Conservation (phyloP, 768 basidiomycete genomes). For the Saitozyma podzolica region DNA sequence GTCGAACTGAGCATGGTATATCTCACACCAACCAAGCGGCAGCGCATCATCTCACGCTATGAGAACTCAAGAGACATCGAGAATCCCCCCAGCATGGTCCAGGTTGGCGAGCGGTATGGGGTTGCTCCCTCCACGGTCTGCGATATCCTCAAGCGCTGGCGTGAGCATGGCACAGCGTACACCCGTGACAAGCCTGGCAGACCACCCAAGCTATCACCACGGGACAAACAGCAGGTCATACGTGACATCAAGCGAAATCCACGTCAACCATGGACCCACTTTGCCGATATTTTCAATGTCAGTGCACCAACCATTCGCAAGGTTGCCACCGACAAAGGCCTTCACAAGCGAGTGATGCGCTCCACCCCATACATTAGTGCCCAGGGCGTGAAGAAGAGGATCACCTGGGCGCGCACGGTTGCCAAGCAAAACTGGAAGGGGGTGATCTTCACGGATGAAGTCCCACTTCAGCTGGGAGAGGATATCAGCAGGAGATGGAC, state of each 20-base stretch:
- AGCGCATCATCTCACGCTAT: too few species aligned
- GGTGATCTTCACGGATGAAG: constrained; percentile 4
- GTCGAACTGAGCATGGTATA: too few species aligned
- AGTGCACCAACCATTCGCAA: neutral
- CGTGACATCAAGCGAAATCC: neutral
- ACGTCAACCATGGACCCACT: neutral
- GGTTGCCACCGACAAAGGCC: neutral
- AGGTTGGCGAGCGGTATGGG: too few species aligned
- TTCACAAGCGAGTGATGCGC: neutral
- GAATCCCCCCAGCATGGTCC: too few species aligned
- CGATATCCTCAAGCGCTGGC: too few species aligned
- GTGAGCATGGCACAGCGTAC: too few species aligned
- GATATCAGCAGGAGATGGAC: neutral
- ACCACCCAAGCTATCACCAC: neutral
- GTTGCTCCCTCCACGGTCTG: too few species aligned
- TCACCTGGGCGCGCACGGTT: neutral
- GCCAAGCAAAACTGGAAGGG: neutral
- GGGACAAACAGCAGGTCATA: neutral
- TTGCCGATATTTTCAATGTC: neutral
- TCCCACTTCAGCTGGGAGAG: neutral
- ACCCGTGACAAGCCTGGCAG: neutral
- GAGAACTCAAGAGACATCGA: too few species aligned
- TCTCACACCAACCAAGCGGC: too few species aligned
- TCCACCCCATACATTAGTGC: neutral
- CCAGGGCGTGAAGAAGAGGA: neutral